Evolutionary conservation across 2,329 filamentous ascomycete species (phyloP).

Genomic region (Fusarium burgessii): DNA sequence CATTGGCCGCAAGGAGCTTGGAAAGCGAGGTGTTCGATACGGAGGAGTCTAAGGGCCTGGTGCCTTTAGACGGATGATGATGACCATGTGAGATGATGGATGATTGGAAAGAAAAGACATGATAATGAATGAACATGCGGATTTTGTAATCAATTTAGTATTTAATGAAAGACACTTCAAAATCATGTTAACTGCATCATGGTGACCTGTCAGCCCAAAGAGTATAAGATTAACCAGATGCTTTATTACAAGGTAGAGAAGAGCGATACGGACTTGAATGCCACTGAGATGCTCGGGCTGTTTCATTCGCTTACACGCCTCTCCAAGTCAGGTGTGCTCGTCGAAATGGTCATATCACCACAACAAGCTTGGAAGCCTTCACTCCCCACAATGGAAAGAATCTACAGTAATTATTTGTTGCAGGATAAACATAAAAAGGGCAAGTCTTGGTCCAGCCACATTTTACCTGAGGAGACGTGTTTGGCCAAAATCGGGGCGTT

Average conservation of each 20-base stretch:
- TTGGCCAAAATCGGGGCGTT: background rate
- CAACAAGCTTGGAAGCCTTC: background rate
- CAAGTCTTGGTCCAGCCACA: background rate
- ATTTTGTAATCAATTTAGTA: constrained; percentile 28
- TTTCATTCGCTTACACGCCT: background rate
- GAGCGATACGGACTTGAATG: background rate
- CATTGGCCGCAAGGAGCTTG: constrained; percentile 77
- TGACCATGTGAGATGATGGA: constrained; percentile 27
- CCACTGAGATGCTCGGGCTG: background rate
- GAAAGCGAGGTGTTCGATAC: constrained; percentile 73
- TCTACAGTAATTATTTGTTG: no score
- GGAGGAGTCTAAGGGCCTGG: constrained; percentile 49
- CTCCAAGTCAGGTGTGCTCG: background rate
- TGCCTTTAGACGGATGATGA: constrained; percentile 22
- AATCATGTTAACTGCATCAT: background rate
- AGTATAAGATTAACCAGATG: background rate
- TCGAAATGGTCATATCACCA: background rate
- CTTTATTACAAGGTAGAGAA: no score
- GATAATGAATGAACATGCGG: constrained; percentile 26
- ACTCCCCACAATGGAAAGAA: background rate
- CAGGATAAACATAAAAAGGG: background rate
- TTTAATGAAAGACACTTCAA: constrained; percentile 25
- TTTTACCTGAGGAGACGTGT: background rate
- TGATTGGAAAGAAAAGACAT: constrained; percentile 30
- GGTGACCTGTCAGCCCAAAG: background rate